phyloP scores from a whole-genome alignment of 2,329 filamentous ascomycete species.

The Colletotrichum gloeosporioides region DNA sequence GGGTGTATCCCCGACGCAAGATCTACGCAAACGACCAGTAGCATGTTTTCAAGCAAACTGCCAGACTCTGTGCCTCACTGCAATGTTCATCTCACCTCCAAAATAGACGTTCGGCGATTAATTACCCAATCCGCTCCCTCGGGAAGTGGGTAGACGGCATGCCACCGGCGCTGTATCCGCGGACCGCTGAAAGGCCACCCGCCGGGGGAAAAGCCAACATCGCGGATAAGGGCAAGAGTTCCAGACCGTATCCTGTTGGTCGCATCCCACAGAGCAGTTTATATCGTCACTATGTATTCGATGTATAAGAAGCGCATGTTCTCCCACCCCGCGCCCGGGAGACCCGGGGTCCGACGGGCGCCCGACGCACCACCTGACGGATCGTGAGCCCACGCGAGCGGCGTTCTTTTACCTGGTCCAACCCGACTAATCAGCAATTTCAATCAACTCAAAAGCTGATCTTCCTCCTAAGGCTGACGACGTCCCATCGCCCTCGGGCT shows the following conservation, averaged over 20 bases:
- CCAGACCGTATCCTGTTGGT: background rate
- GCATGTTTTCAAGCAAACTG: background rate
- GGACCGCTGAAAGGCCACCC: background rate
- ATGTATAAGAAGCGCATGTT: background rate
- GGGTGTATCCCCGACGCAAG: background rate
- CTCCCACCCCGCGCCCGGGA: background rate
- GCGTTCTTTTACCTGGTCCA: background rate
- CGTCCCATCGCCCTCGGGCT: background rate
- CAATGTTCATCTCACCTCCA: background rate
- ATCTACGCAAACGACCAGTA: fast-evolving
- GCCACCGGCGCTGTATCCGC: background rate
- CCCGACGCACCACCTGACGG: background rate
- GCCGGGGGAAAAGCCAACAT: background rate
- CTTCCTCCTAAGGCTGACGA: background rate
- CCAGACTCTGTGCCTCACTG: background rate
- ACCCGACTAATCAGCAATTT: background rate
- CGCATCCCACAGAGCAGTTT: background rate
- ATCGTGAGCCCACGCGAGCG: background rate
- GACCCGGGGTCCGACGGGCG: background rate
- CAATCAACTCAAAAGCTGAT: background rate
- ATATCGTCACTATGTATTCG: background rate
- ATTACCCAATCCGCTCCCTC: background rate
- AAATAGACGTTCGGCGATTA: background rate
- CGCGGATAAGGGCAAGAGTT: background rate
- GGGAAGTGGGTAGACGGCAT: background rate